Evolutionary conservation across 2,329 filamentous ascomycete genomes (phyloP), one percentile per base, ranked within the genome.

Genomic region (Xylaria sp.): DNA sequence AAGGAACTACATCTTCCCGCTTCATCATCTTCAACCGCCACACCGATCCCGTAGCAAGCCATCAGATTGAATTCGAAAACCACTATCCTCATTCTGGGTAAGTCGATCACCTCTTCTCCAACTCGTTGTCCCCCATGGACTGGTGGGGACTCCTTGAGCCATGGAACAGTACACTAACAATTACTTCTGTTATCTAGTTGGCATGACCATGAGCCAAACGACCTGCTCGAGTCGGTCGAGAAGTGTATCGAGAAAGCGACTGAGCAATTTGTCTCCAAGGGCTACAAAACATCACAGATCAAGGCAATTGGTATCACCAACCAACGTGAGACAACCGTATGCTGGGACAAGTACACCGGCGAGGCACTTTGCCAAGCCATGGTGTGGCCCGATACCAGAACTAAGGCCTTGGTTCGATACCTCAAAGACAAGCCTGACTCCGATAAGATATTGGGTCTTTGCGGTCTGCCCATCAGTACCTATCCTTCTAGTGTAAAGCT

Each of bases 401-500:
- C 92, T 55, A 83, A 84, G 50, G 67, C 74, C 8, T 79, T 96
- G 40, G 92, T 95, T 28, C 88, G 91, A 62, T 90, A 94, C 70
- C 80, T 96, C 47, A 93, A 92, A 77, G 76, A 79, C 15, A 84
- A 84, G 57, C 80, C 87, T 7, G 89, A 86, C 49, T 89, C 91
- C 33, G 89, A 93, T 57, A 83, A 87, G 42, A 81, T 96, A 42
- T 84, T 84, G 60, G 82, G 89, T 50, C 80, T 91, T 43, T 94
- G 91, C 74, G 93, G 93, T 56, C 84, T 96, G 46, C 93, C 92
- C 12, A 82, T 96, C 33, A 95, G 92, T 38, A 96, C 92, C 57
- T 97, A 96, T 75, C 92, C 92, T 2, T 94, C 92, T 25, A 91
- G 91, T 57, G 89, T 93, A 66, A 96, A 96, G 79, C 82, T 97